phyloP scores from a whole-genome alignment of 2,329 filamentous ascomycete species.

The Monilinia fructigena region DNA sequence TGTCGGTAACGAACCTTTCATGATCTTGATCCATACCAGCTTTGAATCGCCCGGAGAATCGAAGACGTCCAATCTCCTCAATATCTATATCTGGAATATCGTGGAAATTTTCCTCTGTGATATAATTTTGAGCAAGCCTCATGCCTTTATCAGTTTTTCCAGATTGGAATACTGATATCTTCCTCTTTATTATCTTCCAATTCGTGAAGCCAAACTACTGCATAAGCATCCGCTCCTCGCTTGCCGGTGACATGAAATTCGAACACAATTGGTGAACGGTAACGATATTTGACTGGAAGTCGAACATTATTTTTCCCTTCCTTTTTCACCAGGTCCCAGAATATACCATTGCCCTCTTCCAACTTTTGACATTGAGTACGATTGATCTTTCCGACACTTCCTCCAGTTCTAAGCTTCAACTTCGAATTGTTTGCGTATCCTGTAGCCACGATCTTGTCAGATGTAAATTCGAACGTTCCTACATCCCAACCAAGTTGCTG shows the following conservation, averaged over 20 bases:
- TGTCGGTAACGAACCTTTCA: slow-evolving; percentile 77
- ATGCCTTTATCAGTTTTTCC: slow-evolving; percentile 72
- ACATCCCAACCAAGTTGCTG: slow-evolving; percentile 90
- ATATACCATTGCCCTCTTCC: slow-evolving; percentile 58
- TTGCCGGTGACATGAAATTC: slow-evolving; percentile 74
- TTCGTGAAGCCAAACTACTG: slow-evolving; percentile 82
- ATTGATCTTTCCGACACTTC: slow-evolving; percentile 70
- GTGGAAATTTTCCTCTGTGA: slow-evolving; percentile 73
- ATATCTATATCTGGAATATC: slow-evolving; percentile 72
- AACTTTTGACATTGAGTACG: slow-evolving; percentile 60
- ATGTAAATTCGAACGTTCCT: slow-evolving; percentile 86
- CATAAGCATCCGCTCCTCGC: slow-evolving; percentile 70
- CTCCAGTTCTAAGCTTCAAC: slow-evolving; percentile 81
- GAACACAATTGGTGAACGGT: slow-evolving; percentile 84
- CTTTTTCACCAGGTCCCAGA: slow-evolving; percentile 55
- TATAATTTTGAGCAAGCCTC: slow-evolving; percentile 86
- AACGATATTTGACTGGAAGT: slow-evolving; percentile 85
- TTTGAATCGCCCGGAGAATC: slow-evolving; percentile 81
- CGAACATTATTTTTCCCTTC: slow-evolving; percentile 56
- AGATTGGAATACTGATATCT: slow-evolving; percentile 85
- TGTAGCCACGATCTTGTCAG: slow-evolving; percentile 61
- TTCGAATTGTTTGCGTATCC: slow-evolving; percentile 63
- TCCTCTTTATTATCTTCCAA: slow-evolving; percentile 76
- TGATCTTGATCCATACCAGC: slow-evolving; percentile 88
- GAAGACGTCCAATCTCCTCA: slow-evolving; percentile 75